Evolutionary conservation across 768 basidiomycete genomes (phyloP).

Genomic region (Tulasnella sp.): DNA sequence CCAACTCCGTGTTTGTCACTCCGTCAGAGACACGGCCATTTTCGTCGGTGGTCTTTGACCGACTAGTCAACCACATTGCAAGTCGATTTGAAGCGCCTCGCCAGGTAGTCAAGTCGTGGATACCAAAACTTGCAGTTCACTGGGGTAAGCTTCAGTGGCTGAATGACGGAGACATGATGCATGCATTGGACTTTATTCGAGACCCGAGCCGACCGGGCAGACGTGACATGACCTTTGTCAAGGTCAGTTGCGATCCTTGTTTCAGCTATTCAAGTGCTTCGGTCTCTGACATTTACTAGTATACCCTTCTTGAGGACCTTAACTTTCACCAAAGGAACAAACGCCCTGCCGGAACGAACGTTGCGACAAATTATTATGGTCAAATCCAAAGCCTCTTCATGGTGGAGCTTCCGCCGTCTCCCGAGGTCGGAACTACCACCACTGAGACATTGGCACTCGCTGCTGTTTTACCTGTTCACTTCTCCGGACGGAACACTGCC

Average conservation of each 20-base stretch:
- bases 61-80: background rate
- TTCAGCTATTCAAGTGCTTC: background rate
- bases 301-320: background rate
- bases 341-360: background rate
- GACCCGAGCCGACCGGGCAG: background rate
- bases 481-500: background rate
- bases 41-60: background rate
- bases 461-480: background rate
- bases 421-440: background rate
- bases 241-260: background rate
- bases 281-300: background rate
- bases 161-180: background rate
- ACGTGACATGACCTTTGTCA: background rate
- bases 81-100: background rate
- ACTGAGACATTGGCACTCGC: background rate
- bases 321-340: background rate
- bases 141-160: slow-evolving; percentile 1
- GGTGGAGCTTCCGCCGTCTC: background rate
- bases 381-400: background rate
- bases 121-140: background rate
- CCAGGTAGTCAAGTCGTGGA: background rate
- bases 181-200: background rate
- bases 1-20: background rate
- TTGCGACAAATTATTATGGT: background rate
- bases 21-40: background rate